A percentile compares a stretch with the other conserved stretches of the same genome.
Conservation (phyloP, 2,329 filamentous ascomycete species). For the Epichloe baconii region DNA sequence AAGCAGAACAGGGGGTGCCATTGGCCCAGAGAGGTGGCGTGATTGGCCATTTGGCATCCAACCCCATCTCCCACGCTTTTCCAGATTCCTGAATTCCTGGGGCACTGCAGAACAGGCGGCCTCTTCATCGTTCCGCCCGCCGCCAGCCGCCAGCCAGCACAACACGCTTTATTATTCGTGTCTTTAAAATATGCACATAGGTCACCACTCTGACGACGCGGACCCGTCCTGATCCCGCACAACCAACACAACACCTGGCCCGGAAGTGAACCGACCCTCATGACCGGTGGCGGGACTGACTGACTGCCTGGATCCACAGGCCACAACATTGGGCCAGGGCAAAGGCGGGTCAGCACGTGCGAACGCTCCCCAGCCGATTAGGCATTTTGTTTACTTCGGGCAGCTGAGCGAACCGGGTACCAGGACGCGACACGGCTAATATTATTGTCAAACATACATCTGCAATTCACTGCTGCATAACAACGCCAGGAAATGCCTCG, state of each 20-base stretch:
- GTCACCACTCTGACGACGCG: too few species aligned
- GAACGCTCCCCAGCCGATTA: not conserved
- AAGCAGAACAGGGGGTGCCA: not conserved
- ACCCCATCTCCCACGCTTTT: not conserved
- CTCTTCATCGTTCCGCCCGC: not conserved
- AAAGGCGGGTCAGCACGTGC: not conserved
- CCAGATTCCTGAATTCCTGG: not conserved
- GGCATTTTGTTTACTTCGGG: slow-evolving; percentile 10
- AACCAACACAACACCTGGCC: not conserved
- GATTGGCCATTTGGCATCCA: not conserved
- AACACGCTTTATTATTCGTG: not conserved
- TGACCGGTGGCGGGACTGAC: too few species aligned
- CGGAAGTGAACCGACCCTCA: too few species aligned
- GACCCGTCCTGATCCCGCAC: not conserved
- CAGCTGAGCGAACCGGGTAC: not conserved
- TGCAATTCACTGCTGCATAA: slow-evolving; percentile 4
- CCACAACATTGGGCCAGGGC: not conserved
- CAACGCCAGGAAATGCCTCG: slow-evolving; percentile 36
- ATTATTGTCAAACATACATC: not conserved
- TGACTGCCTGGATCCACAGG: slow-evolving; percentile 1
- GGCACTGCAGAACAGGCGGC: not conserved
- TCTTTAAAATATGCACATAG: not conserved
- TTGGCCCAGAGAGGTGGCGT: not conserved
- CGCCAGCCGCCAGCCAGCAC: not conserved
- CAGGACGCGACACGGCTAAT: slow-evolving; percentile 6